Conservation (phyloP, 2,329 filamentous ascomycete species). For the Chaetomium sp. region DNA sequence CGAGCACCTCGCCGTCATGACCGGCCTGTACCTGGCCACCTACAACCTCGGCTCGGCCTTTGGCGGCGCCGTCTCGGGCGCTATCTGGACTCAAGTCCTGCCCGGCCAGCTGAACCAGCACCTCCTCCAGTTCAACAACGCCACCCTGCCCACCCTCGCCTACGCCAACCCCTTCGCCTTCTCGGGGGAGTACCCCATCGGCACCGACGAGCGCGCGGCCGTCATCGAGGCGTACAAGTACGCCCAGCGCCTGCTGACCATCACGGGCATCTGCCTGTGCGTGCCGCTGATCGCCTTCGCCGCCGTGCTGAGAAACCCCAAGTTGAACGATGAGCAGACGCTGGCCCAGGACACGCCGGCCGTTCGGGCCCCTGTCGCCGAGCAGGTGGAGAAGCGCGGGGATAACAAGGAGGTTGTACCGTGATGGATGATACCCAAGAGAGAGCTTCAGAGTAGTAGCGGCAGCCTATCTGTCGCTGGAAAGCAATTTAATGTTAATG, state of each 20-base stretch:
- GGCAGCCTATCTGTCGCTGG: not conserved
- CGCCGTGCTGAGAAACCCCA: slow-evolving; percentile 48
- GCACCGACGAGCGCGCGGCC: slow-evolving; percentile 47
- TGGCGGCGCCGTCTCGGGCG: slow-evolving; percentile 62
- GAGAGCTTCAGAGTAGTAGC: not conserved
- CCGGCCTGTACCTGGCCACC: slow-evolving; percentile 62
- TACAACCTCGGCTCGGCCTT: slow-evolving; percentile 65
- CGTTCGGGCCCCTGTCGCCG: not conserved
- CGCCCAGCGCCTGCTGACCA: slow-evolving; percentile 50
- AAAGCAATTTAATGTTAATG: slow-evolving; percentile 5
- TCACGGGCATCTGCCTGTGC: slow-evolving; percentile 53
- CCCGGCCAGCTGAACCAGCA: slow-evolving; percentile 46
- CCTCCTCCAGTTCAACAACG: slow-evolving; percentile 39
- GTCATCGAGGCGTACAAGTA: slow-evolving; percentile 51
- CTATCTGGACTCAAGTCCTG: slow-evolving; percentile 63
- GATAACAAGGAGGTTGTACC: not conserved
- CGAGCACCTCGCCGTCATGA: slow-evolving; percentile 64
- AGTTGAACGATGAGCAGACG: slow-evolving; percentile 49
- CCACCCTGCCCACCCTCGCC: slow-evolving; percentile 41
- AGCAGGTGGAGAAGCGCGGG: not conserved
- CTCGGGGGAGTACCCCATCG: slow-evolving; percentile 44
- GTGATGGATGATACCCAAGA: slow-evolving; percentile 2
- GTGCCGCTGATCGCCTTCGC: slow-evolving; percentile 52
- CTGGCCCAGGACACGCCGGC: slow-evolving; percentile 16
- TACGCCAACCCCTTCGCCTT: slow-evolving; percentile 44